Conservation (phyloP, 768 basidiomycete genomes). For the Suillus alpinus region DNA sequence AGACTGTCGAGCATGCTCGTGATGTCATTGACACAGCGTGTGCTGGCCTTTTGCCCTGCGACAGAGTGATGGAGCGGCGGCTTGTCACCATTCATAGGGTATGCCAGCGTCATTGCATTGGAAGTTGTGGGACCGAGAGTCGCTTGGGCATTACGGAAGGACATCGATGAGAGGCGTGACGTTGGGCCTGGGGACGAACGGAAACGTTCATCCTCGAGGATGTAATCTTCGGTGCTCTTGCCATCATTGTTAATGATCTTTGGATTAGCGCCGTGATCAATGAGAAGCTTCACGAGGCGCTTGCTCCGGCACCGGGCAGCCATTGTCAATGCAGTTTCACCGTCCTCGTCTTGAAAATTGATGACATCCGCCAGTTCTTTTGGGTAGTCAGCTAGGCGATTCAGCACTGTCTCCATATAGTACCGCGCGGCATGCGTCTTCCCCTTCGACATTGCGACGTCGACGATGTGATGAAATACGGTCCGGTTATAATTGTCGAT, state of each 20-base stretch:
- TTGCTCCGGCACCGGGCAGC: constrained; percentile 95
- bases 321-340: constrained; percentile 95
- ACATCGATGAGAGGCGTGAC: constrained; percentile 64
- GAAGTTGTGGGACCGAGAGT: constrained; percentile 39
- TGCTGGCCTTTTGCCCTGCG: constrained; percentile 82
- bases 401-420: constrained; percentile 96
- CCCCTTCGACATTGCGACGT: constrained; percentile 95
- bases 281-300: constrained; percentile 89
- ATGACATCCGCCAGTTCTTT: constrained; percentile 96
- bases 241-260: constrained; percentile 93
- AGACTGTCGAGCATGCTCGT: constrained; percentile 84
- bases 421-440: constrained; percentile 98
- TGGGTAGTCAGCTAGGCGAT: constrained; percentile 86
- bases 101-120: constrained; percentile 25
- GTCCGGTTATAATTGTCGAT: constrained; percentile 98
- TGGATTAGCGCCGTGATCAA: constrained; percentile 95
- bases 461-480: constrained; percentile 96
- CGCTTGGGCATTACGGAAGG: constrained; percentile 69
- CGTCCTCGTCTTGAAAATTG: constrained; percentile 99
- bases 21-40: constrained; percentile 81
- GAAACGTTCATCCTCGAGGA: constrained; percentile 97
- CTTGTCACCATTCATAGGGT: constrained; percentile 53
- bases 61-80: constrained; percentile 82
- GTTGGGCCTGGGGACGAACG: constrained; percentile 84
- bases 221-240: constrained; percentile 98